These are phyloP conservation scores for Penicillium rolfsii DNA, from an alignment of 2,329 filamentous ascomycete species.

Conservation along the genomic window DNA sequence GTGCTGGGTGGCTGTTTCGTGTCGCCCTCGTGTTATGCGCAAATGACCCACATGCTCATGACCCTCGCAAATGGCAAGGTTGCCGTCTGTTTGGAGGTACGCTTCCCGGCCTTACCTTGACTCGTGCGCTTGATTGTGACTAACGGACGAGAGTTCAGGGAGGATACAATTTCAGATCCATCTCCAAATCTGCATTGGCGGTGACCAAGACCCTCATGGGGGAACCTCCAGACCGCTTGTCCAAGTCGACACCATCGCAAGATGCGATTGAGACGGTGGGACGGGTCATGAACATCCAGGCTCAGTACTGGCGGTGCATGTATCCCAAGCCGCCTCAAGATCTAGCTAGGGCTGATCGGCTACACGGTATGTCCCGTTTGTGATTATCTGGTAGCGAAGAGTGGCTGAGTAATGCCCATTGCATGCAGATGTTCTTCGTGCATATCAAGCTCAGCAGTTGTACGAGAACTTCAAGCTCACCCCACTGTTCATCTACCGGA, in stretches of 20 bases:
- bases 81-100: slow-evolving; percentile 80
- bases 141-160: slow-evolving; percentile 52
- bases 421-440: slow-evolving; percentile 70
- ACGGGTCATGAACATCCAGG: slow-evolving; percentile 62
- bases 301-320: slow-evolving; percentile 84
- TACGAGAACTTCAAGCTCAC: slow-evolving; percentile 76
- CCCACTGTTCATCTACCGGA: slow-evolving; percentile 76
- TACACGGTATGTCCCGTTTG: slow-evolving; percentile 58
- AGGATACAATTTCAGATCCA: slow-evolving; percentile 91
- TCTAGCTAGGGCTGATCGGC: slow-evolving; percentile 52
- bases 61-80: slow-evolving; percentile 86
- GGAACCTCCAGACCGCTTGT: slow-evolving; percentile 73
- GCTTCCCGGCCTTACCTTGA: not conserved
- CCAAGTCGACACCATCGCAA: slow-evolving; percentile 52
- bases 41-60: slow-evolving; percentile 99
- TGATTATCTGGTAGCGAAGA: not conserved
- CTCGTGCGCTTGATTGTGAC: not conserved
- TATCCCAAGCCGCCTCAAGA: slow-evolving; percentile 60
- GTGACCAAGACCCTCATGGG: slow-evolving; percentile 95
- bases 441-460: slow-evolving; percentile 72
- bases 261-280: slow-evolving; percentile 60
- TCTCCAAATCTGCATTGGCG: slow-evolving; percentile 87
- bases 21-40: slow-evolving; percentile 85
- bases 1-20: slow-evolving; percentile 92
- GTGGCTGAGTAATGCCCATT: slow-evolving; percentile 8